phyloP scores from a whole-genome alignment of 2,329 filamentous ascomycete species.

The Pseudogymnoascus sp. region DNA sequence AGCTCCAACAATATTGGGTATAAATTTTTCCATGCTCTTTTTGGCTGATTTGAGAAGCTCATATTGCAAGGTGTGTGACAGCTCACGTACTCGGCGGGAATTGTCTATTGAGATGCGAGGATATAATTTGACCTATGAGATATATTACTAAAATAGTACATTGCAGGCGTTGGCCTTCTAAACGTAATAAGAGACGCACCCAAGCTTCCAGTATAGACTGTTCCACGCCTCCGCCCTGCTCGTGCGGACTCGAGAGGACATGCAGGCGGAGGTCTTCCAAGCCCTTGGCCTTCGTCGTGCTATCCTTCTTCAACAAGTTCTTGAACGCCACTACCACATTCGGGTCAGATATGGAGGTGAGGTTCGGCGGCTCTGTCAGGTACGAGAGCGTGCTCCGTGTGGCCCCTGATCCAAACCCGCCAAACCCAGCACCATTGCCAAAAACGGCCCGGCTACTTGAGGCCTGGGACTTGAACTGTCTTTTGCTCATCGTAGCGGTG shows the following conservation, averaged over 20 bases:
- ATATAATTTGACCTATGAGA: constrained; percentile 66
- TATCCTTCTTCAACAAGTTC: constrained; percentile 86
- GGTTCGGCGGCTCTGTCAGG: constrained; percentile 74
- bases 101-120: constrained; percentile 86
- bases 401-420: constrained; percentile 25
- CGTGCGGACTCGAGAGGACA: constrained; percentile 45
- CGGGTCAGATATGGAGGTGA: constrained; percentile 66
- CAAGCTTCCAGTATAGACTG: constrained; percentile 81
- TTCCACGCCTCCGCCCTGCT: constrained; percentile 56
- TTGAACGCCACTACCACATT: constrained; percentile 86
- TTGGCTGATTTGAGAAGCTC: constrained; percentile 54
- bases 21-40: constrained; percentile 73
- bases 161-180: constrained; percentile 10
- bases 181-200: constrained; percentile 44
- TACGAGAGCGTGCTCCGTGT: constrained; percentile 61
- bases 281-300: constrained; percentile 82
- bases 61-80: constrained; percentile 67
- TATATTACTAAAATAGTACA: constrained; percentile 33
- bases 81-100: constrained; percentile 76
- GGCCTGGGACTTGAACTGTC: constrained; percentile 25
- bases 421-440: constrained; percentile 22
- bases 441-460: constrained; percentile 27
- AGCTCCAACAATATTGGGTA: constrained; percentile 71
- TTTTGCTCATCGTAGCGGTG: constrained; percentile 21
- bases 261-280: constrained; percentile 72